Evolutionary conservation across 2,329 filamentous ascomycete genomes (phyloP).

Genomic region (Ceratocystis variospora): DNA sequence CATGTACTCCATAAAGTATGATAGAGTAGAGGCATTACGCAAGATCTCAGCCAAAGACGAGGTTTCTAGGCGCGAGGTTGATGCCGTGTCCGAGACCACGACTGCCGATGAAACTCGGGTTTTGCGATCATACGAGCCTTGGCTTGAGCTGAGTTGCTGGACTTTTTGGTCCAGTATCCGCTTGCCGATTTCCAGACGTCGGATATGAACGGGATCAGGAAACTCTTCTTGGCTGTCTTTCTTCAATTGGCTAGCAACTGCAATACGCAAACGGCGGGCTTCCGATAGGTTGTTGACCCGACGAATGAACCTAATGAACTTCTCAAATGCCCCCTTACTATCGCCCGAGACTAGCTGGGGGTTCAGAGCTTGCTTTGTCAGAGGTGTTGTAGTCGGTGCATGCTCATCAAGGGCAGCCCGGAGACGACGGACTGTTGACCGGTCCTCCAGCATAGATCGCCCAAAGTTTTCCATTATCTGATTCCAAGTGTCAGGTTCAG

Average conservation of each 20-base stretch:
- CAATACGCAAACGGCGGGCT: slow-evolving; percentile 78
- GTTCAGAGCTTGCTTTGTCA: slow-evolving; percentile 51
- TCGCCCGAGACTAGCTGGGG: slow-evolving; percentile 71
- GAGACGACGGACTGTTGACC: slow-evolving; percentile 85
- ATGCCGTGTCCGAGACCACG: slow-evolving; percentile 24
- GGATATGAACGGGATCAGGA: slow-evolving; percentile 74
- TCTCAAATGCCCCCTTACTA: slow-evolving; percentile 83
- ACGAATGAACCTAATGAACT: slow-evolving; percentile 78
- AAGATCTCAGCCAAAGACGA: slow-evolving; percentile 73
- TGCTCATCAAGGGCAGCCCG: slow-evolving; percentile 88
- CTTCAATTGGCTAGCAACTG: slow-evolving; percentile 83
- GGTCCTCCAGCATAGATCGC: slow-evolving; percentile 77
- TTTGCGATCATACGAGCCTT: slow-evolving; percentile 15
- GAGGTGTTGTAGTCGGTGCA: slow-evolving; percentile 63
- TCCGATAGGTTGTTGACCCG: slow-evolving; percentile 86
- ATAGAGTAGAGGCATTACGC: slow-evolving; percentile 76
- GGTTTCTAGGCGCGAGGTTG: slow-evolving; percentile 54
- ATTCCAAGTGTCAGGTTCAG: slow-evolving; percentile 95
- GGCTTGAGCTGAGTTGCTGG: slow-evolving; percentile 42
- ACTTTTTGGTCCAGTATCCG: slow-evolving; percentile 81
- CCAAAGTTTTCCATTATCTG: slow-evolving; percentile 85
- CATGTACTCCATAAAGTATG: slow-evolving; percentile 99
- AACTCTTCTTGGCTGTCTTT: slow-evolving; percentile 64
- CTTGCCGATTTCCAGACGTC: slow-evolving; percentile 83
- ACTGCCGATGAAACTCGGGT: slow-evolving; percentile 20